A percentile compares a stretch with the other conserved stretches of the same genome.
Conservation (phyloP, 2,329 filamentous ascomycete genomes). For the Sarocladium brachiariae region DNA sequence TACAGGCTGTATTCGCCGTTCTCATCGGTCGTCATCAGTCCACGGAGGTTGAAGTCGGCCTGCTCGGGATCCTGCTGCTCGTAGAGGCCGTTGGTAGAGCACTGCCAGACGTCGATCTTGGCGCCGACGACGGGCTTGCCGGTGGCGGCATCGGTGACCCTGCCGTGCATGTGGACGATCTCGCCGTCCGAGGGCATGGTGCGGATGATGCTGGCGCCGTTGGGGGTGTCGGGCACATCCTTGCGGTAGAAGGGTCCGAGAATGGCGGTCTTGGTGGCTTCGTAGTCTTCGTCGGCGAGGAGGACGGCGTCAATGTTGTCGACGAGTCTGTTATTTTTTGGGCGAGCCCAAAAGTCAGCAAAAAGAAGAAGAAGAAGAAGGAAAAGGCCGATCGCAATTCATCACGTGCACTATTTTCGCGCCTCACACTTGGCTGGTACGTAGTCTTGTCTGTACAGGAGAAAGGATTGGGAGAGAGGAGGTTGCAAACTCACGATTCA, state of each 20-base stretch:
- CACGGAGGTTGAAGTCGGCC: constrained; percentile 66
- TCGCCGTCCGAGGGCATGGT: constrained; percentile 41
- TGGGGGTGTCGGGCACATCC: constrained; percentile 62
- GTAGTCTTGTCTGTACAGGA: too few relatives aligned
- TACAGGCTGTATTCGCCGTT: constrained; percentile 58
- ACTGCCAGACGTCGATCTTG: constrained; percentile 72
- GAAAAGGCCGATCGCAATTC: too few relatives aligned
- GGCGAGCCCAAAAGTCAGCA: too few relatives aligned
- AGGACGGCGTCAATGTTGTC: constrained; percentile 72
- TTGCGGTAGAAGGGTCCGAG: constrained; percentile 80
- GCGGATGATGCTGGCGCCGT: constrained; percentile 60
- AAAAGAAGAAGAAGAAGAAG: not conserved
- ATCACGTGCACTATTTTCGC: not conserved
- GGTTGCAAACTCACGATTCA: constrained; percentile 55
- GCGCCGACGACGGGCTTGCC: constrained; percentile 59
- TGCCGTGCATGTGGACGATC: constrained; percentile 59
- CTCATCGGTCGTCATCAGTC: constrained; percentile 61
- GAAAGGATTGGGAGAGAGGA: too few relatives aligned
- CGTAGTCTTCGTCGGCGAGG: constrained; percentile 34
- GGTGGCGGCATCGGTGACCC: constrained; percentile 47
- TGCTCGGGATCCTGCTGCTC: constrained; percentile 70
- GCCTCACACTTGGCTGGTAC: too few relatives aligned
- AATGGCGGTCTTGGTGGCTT: constrained; percentile 67
- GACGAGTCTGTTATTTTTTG: constrained; percentile 56
- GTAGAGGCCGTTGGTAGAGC: constrained; percentile 62